Evolutionary conservation across 2,329 filamentous ascomycete genomes (phyloP).

Genomic region (Botrytis galanthina): DNA sequence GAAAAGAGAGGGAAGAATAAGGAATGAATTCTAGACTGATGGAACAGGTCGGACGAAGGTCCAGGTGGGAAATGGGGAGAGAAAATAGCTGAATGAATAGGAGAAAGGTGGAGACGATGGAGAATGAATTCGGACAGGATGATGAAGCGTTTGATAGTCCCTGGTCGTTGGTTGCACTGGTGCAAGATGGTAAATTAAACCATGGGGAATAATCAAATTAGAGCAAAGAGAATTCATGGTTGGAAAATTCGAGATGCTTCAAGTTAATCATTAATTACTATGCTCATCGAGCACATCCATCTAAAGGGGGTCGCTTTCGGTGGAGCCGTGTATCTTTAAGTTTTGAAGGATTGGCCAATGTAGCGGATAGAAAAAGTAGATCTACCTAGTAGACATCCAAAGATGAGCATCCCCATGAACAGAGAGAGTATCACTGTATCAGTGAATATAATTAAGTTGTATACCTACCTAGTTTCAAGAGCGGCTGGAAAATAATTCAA

Average conservation of each 20-base stretch:
- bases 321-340: not conserved
- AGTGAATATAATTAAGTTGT: not conserved
- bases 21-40: not conserved
- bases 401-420: not conserved
- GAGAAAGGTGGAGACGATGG: conserved; percentile 13
- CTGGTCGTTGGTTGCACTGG: not conserved
- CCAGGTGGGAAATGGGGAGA: not conserved
- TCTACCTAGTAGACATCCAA: not conserved
- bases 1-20: not conserved
- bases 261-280: not conserved
- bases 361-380: not conserved
- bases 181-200: not conserved
- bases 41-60: not conserved
- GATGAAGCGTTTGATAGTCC: conserved; percentile 14
- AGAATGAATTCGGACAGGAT: conserved; percentile 1
- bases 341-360: not conserved
- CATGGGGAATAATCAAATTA: not conserved
- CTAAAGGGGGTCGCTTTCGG: not conserved
- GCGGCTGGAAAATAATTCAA: no score
- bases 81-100: conserved; percentile 9
- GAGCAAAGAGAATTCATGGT: not conserved
- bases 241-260: not conserved
- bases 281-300: not conserved
- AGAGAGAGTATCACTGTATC: not conserved
- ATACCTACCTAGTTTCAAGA: not conserved